Evolutionary conservation across 2,329 filamentous ascomycete genomes (phyloP).

Genomic region (Penicillium corylophilum): DNA sequence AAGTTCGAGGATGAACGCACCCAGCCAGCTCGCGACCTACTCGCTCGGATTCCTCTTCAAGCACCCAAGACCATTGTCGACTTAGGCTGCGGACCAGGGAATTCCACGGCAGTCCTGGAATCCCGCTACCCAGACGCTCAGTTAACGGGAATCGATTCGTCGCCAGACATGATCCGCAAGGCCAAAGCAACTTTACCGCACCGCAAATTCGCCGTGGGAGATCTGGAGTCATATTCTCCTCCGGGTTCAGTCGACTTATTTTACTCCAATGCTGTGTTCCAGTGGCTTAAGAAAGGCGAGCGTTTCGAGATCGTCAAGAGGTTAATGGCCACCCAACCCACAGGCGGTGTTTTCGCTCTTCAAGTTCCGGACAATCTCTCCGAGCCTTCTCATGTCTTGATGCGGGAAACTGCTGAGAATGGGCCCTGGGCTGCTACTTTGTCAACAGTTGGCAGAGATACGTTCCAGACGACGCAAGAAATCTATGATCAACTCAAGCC

Average conservation of each 20-base stretch:
- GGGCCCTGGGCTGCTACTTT: conserved; percentile 43
- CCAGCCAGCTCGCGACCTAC: conserved; percentile 53
- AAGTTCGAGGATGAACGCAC: conserved; percentile 57
- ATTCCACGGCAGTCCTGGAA: conserved; percentile 54
- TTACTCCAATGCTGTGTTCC: conserved; percentile 60
- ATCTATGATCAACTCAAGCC: conserved; percentile 53
- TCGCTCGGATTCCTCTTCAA: conserved; percentile 48
- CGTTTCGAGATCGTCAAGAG: conserved; percentile 49
- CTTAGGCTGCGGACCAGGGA: conserved; percentile 61
- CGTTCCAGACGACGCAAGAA: conserved; percentile 48
- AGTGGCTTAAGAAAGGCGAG: conserved; percentile 51
- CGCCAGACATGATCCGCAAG: conserved; percentile 55
- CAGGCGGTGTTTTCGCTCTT: conserved; percentile 54
- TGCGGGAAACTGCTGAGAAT: conserved; percentile 46
- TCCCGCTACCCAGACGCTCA: conserved; percentile 49
- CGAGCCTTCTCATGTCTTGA: conserved; percentile 51
- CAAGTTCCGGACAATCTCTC: conserved; percentile 55
- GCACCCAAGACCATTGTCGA: conserved; percentile 52
- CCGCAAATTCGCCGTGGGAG: conserved; percentile 48
- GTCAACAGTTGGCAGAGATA: conserved; percentile 42
- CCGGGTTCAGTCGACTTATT: conserved; percentile 43
- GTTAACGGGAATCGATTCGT: conserved; percentile 56
- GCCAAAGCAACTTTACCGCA: conserved; percentile 45
- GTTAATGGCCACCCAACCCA: conserved; percentile 42
- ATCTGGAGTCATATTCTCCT: conserved; percentile 46